A percentile compares a stretch with the other conserved stretches of the same genome.
phyloP scores from a whole-genome alignment of 352 stramenopile species.

The Pythium volutum region DNA sequence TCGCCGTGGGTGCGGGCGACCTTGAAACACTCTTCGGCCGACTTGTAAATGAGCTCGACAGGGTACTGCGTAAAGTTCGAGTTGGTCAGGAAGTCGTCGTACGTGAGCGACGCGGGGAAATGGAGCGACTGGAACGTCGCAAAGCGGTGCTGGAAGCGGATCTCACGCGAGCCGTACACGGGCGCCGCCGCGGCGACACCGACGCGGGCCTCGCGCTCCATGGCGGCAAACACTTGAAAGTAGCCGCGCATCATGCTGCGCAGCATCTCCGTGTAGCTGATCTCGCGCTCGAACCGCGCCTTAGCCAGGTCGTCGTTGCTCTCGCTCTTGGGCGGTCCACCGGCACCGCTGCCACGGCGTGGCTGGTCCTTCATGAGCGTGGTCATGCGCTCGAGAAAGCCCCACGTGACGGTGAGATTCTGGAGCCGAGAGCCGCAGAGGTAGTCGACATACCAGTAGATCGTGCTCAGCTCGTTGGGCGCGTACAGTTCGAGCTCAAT shows the following conservation, averaged over 20 bases:
- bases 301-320: constrained; percentile 41
- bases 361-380: constrained; percentile 40
- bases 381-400: constrained; percentile 81
- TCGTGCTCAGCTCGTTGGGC: constrained; percentile 60
- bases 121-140: constrained; percentile 69
- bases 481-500: constrained; percentile 79
- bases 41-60: constrained; percentile 78
- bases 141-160: constrained; percentile 82
- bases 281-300: constrained; percentile 64
- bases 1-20: constrained; percentile 51
- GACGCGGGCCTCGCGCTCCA: constrained; percentile 64
- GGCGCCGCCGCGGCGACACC: constrained; percentile 37
- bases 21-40: constrained; percentile 84
- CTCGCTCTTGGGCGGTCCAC: not conserved
- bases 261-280: constrained; percentile 76
- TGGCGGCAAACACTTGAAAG: constrained; percentile 71
- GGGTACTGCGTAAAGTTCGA: constrained; percentile 77
- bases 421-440: constrained; percentile 78
- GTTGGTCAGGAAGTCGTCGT: constrained; percentile 74
- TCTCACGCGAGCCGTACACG: constrained; percentile 55
- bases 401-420: constrained; percentile 77
- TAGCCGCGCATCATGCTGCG: constrained; percentile 73
- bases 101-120: constrained; percentile 62
- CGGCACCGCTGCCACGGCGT: constrained; percentile 21
- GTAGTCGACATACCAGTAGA: constrained; percentile 89